These are phyloP conservation scores for Ambrosia artemisiifolia DNA, from an alignment of 129 eudicot genomes.

Conservation along the genomic window DNA sequence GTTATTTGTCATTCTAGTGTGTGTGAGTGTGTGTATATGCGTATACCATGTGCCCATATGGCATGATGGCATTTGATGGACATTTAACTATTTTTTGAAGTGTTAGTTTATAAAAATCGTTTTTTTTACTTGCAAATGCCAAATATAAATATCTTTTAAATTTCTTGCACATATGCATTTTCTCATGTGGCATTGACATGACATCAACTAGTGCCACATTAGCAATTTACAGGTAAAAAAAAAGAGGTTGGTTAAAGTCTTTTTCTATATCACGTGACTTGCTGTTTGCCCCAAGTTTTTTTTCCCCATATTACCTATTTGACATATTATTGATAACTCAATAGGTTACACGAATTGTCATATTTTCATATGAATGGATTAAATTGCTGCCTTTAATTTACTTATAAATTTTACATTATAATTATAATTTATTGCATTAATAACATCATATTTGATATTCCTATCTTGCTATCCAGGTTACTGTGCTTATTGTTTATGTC, in stretches of 20 bases:
- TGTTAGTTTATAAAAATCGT: not conserved
- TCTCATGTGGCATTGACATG: not conserved
- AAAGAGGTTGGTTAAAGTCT: not conserved
- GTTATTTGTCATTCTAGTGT: not conserved
- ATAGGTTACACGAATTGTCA: not conserved
- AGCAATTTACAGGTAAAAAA: not conserved
- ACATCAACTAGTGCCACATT: not conserved
- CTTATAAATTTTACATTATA: slow-evolving; percentile 10
- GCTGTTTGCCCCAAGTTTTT: not conserved
- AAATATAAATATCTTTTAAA: not conserved
- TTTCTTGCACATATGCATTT: not conserved
- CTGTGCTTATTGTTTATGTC: slow-evolving; percentile 72
- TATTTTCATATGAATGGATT: not conserved
- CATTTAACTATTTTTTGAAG: not conserved
- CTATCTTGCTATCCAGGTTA: slow-evolving; percentile 52
- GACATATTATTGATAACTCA: not conserved
- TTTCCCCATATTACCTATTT: not conserved
- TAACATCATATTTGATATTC: slow-evolving; percentile 5
- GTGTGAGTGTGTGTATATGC: not conserved
- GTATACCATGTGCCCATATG: not conserved
- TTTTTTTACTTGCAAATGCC: not conserved
- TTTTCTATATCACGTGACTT: not conserved
- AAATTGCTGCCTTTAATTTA: not conserved
- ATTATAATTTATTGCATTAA: not conserved
- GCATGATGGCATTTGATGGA: not conserved